A percentile compares a stretch with the other conserved stretches of the same genome.
Conservation (phyloP, 2,329 filamentous ascomycete species). For the Sporothrix pseudoabietina region DNA sequence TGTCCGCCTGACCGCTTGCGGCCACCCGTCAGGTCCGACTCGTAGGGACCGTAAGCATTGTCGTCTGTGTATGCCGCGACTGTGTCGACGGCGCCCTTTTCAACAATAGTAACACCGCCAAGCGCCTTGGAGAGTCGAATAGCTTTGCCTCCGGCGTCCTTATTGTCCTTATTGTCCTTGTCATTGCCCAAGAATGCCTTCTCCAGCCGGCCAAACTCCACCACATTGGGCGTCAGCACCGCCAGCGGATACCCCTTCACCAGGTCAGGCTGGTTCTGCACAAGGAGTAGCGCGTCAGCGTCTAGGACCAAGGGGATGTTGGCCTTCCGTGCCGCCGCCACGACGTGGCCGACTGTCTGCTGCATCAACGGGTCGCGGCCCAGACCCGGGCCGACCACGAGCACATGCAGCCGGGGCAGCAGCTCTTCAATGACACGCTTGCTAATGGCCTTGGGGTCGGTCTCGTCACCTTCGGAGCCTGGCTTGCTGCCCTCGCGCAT, state of each 20-base stretch:
- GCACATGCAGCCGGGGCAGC: constrained; percentile 83
- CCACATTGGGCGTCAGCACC: constrained; percentile 91
- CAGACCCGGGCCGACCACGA: constrained; percentile 90
- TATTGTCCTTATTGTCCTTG: constrained; percentile 41
- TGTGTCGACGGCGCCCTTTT: constrained; percentile 82
- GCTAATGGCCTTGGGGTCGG: constrained; percentile 63
- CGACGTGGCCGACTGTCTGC: constrained; percentile 76
- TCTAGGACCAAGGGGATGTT: constrained; percentile 84
- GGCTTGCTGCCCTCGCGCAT: constrained; percentile 59
- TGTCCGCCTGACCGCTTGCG: constrained; percentile 91
- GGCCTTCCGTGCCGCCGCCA: constrained; percentile 72
- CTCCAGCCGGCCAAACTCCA: constrained; percentile 84
- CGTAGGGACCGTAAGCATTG: constrained; percentile 55
- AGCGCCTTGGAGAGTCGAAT: constrained; percentile 71
- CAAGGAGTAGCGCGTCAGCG: constrained; percentile 81
- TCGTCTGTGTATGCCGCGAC: constrained; percentile 48
- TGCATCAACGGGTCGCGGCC: constrained; percentile 91
- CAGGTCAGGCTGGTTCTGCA: constrained; percentile 73
- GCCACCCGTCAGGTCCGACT: constrained; percentile 77
- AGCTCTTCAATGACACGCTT: constrained; percentile 69
- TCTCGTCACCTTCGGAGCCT: constrained; percentile 57
- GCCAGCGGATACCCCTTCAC: constrained; percentile 80
- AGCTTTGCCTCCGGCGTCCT: constrained; percentile 48
- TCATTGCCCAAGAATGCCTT: constrained; percentile 65
- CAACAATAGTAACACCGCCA: constrained; percentile 85